Base-by-base conservation (phyloP, 805 yeast genomes). In the Grigorovia transvaalensis region DNA sequence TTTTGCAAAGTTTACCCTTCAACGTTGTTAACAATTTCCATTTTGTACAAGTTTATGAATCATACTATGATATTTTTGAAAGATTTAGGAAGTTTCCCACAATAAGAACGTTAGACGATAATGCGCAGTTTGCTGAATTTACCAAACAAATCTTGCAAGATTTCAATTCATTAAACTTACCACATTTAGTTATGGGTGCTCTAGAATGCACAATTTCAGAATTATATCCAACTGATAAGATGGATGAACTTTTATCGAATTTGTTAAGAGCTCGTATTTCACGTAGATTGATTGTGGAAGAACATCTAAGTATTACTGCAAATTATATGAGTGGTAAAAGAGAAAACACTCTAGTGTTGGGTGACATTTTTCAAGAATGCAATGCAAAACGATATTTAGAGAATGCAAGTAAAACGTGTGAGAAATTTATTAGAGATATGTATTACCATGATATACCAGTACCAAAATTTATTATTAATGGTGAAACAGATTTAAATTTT, bases 171-270 rank as follows among this genome's bases (percentile, higher is more conserved):
- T 71, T 84, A 51, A 86, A 88, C 56, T 73, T 91, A 54, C 93
- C 97, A 1, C 91, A 90, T 65, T 72, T 90, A 54, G 85, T 91
- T 74, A 86, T 89, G 89, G 98, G 98, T 1, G 88, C 95, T 1
- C 71, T 89, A 47, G 97, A 91, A 60, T 83, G 83, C 55, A 79
- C 85, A 13, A 80, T 84, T 41, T 63, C 84, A 47, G 67, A 67
- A 23, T 65, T 76, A 6, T 75, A 85, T 60, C 83, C 88, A 2
- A 82, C 79, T 53, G 68, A 72, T 1, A 72, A 82, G 46, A 69
- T 91, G 57, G 96, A 91, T 62, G 72, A 70, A 17, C 79, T 90
- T 60, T 80, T 90, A 76, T 81, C 89, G 12, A 76, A 84, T 5
- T 77, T 89, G 75, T 70, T 91, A 45, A 74, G 96, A 51, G 87